Evolutionary conservation across 257 asterid species (phyloP).

Genomic region (Solanum paucissectum): DNA sequence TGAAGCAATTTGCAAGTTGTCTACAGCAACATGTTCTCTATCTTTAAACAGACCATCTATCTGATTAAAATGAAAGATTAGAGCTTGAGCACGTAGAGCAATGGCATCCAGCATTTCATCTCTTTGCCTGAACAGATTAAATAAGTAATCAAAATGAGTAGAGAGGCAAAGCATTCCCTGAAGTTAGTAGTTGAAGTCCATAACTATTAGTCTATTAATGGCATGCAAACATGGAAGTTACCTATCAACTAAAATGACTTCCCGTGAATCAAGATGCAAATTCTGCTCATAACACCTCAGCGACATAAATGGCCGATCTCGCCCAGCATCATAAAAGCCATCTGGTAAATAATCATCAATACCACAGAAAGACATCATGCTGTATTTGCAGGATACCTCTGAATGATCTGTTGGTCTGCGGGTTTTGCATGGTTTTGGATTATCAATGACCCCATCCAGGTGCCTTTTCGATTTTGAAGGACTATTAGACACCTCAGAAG

Average conservation of each 20-base stretch:
- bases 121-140: conserved; percentile 43
- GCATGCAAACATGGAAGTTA: conserved; percentile 8
- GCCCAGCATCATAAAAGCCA: conserved; percentile 95
- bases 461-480: conserved; percentile 66
- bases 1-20: conserved; percentile 57
- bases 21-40: conserved; percentile 25
- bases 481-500: conserved; percentile 26
- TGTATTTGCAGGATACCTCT: conserved; percentile 57
- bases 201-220: not conserved
- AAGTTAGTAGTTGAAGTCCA: not conserved
- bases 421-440: conserved; percentile 79
- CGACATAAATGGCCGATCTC: conserved; percentile 86
- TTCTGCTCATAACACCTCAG: conserved; percentile 46
- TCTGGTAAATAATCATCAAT: conserved; percentile 63
- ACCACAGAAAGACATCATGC: conserved; percentile 64
- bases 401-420: conserved; percentile 60
- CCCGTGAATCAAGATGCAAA: conserved; percentile 46
- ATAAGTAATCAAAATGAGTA: not conserved
- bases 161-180: not conserved
- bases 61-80: conserved; percentile 48
- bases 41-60: conserved; percentile 27
- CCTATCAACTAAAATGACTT: conserved; percentile 88
- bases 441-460: conserved; percentile 69
- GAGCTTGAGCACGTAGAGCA: conserved; percentile 53
- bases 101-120: conserved; percentile 83